Base-by-base conservation (phyloP, 2,329 filamentous ascomycete genomes). In the Epichloe baconii region DNA sequence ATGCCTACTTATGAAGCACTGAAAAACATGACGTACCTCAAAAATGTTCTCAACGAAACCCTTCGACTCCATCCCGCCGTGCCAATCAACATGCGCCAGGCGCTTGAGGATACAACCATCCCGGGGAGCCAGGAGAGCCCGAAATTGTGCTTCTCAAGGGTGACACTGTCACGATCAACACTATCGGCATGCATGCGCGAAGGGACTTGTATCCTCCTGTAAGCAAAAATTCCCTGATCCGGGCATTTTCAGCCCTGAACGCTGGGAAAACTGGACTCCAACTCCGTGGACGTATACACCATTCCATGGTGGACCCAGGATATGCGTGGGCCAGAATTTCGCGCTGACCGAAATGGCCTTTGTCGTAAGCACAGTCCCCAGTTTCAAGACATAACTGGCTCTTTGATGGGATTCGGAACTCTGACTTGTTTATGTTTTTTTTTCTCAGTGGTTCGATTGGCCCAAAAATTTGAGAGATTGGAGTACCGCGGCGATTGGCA, bases 11-110 rank as follows among this genome's bases (percentile, higher is more conserved):
- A 94, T 64, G 76, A 80, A n/a, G 79, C 95, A 62, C 74, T 95
- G 52, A 95, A 95, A 72, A 76, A 76, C 56, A 94, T 95, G 86
- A 85, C 85, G 59, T 95, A 91, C 65, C 77, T 93, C 51, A 73
- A 80, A 65, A 74, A 83, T 58, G 70, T 85, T 44, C 76, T 94
- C 59, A 85, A 86, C 67, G 88, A 94, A 69, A 85, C 80, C 0
- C 75, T 90, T 54, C 82, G 87, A 12, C 67, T 90, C 7, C 88
- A 90, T 65, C 86, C 87, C 1, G 77, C 80, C 14, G 85, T 91
- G 1, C 87, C 88, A 1, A 83, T 85, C 71, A 93, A 91, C 67
- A 77, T 87, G 49, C 82, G 88, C 31, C 54, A 54, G n/a, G 54
- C 49, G 3, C 21, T 57, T 5, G 44, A 57, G 45, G 52, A 54